Base-by-base conservation (phyloP, 2,329 filamentous ascomycete genomes). In the Pyricularia sp. region DNA sequence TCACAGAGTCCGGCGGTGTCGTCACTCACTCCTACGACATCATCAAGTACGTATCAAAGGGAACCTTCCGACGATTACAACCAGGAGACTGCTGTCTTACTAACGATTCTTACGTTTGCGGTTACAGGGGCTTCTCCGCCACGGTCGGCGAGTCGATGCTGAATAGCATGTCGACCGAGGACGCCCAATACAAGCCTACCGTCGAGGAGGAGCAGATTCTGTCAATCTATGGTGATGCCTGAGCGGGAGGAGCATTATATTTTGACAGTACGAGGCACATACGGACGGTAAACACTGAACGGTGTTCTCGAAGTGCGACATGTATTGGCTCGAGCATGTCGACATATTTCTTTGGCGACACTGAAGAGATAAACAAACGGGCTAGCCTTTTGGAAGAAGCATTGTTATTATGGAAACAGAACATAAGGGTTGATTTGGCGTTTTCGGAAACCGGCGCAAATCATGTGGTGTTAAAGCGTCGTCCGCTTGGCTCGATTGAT, bases 191-290 rank as follows among this genome's bases (percentile, higher is more conserved):
- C 75, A 78, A 84, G 63, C 85, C 87, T 1, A 74, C 81, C 33
- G 85, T 97, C 68, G 92, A 96, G 76, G 86, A 93, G 71, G 91
- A 96, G 72, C 79, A 88, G 72, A 76, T 87, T 30, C 83, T 94
- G 62, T 79, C 83, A 13, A 78, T 79, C 19, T 64, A 67, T 28
- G 31, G 22, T 3, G 40, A 60, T 26, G 13, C 26, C 53, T 57
- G 53, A 57, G 10, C 53, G 3, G 10, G 53, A 3, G 10, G 10
- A 26, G 53, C 53, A 26, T n/a, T 19, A 26, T 4, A 9, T 1
- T 24, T n/a, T 4, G 26, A 26, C 9, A 26, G 4, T 12, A 57
- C 40, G 24, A 57, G n/a, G 22, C 53, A 16, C 53, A 26, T 24
- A 26, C 4, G n/a, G n/a, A 26, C 26, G 26, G 26, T 26, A 13